Conservation (phyloP, 148 eudicot genomes). For the Silene conica region DNA sequence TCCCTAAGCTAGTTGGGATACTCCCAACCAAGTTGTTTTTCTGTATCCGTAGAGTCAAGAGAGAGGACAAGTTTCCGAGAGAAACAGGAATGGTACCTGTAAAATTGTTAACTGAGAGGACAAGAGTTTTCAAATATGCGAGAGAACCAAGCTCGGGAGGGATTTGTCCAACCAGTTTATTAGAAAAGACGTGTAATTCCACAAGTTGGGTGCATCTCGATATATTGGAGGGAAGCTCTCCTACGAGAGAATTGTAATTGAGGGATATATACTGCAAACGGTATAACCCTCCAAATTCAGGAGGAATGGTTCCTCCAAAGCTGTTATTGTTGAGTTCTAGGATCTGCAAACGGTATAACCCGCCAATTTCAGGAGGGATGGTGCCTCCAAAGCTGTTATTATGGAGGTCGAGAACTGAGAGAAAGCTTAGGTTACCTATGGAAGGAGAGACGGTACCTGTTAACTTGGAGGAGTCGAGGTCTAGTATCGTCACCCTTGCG, state of each 20-base stretch:
- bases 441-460: constrained; percentile 22
- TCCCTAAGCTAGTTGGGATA: constrained; percentile 23
- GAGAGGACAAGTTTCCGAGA: constrained; percentile 22
- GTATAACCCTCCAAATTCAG: no score
- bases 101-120: neutral
- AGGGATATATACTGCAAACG: neutral
- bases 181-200: neutral
- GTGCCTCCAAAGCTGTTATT: constrained; percentile 21
- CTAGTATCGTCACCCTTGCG: constrained; percentile 5
- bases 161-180: constrained; percentile 26
- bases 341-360: constrained; percentile 7
- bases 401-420: neutral
- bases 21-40: constrained; percentile 13
- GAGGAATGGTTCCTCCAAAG: no score
- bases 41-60: neutral
- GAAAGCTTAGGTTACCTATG: constrained; percentile 23
- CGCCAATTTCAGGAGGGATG: constrained; percentile 24
- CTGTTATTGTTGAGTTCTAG: neutral
- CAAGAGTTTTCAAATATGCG: constrained; percentile 8
- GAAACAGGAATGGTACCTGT: constrained; percentile 21
- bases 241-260: constrained; percentile 15
- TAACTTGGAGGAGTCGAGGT: constrained; percentile 8
- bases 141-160: constrained; percentile 25
- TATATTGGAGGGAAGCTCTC: constrained; percentile 20
- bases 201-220: constrained; percentile 14